A percentile compares a stretch with the other conserved stretches of the same genome.
Evolutionary conservation across 2,329 filamentous ascomycete genomes (phyloP).

Genomic region (Cercospora sojina): DNA sequence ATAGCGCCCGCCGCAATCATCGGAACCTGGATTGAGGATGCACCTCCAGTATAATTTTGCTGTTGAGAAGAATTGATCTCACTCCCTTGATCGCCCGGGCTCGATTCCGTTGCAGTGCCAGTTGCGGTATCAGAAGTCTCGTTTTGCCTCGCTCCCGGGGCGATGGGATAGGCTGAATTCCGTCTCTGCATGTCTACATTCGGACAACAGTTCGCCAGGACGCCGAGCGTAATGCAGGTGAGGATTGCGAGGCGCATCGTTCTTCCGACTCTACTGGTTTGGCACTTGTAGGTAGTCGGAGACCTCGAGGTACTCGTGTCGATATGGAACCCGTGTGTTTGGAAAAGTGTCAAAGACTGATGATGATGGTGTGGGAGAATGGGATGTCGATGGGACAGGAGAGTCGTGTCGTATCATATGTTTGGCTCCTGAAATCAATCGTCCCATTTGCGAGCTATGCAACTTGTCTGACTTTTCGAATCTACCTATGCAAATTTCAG

Average conservation of each 20-base stretch:
- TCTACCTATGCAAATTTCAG: not conserved
- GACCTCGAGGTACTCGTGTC: not conserved
- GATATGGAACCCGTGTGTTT: not conserved
- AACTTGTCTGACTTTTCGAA: not conserved
- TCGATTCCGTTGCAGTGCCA: not conserved
- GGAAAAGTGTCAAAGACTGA: not conserved
- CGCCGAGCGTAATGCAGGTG: not conserved
- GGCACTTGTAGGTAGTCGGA: not conserved
- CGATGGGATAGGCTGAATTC: constrained; percentile 8
- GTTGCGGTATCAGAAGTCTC: not conserved
- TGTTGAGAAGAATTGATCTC: not conserved
- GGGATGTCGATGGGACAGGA: not conserved
- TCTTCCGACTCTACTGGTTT: not conserved
- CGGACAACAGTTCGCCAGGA: not conserved
- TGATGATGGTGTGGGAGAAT: not conserved
- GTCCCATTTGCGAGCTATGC: not conserved
- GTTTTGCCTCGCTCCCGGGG: not conserved
- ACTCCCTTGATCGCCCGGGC: not conserved
- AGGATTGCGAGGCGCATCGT: constrained; percentile 4
- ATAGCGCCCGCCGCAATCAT: not conserved
- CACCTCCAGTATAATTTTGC: not conserved
- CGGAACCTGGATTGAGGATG: not conserved
- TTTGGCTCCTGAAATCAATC: not conserved
- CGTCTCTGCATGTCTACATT: constrained; percentile 6
- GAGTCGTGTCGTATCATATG: not conserved